Conservation (phyloP, 352 stramenopile genomes). For the Thraustochytrium sp. region DNA sequence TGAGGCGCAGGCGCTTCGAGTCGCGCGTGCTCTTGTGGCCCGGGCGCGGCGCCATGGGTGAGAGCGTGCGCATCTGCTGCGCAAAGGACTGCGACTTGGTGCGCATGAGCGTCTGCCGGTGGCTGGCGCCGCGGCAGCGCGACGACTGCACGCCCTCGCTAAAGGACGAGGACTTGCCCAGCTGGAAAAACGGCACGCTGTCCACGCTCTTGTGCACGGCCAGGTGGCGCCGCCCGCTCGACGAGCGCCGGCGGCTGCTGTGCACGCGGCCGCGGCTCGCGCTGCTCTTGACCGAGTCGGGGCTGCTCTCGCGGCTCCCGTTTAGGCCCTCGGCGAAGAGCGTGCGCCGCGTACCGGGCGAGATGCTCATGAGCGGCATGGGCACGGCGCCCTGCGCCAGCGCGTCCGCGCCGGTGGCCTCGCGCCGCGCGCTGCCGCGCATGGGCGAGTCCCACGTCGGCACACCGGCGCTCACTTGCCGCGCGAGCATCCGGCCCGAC, state of each 20-base stretch:
- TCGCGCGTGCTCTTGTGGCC: not conserved
- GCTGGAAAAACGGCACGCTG: not conserved
- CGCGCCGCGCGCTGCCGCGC: too few relatives aligned
- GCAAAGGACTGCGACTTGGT: constrained; percentile 7
- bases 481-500: not conserved
- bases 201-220: not conserved
- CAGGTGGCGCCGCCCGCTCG: not conserved
- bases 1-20: not conserved
- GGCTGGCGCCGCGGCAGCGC: not conserved
- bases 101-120: not conserved
- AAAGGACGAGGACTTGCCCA: constrained; percentile 15
- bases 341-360: not conserved
- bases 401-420: not conserved
- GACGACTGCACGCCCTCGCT: not conserved
- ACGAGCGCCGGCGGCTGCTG: not conserved
- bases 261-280: not conserved
- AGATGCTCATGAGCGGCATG: not conserved
- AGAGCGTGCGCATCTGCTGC: not conserved
- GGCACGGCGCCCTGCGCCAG: not conserved
- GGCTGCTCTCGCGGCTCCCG: not conserved
- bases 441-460: not conserved
- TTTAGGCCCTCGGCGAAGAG: not conserved
- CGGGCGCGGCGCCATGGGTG: not conserved
- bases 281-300: not conserved
- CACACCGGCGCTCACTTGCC: not conserved